Conservation (phyloP, 495 filamentous ascomycete genomes). For the Aspergillus indologenus region DNA sequence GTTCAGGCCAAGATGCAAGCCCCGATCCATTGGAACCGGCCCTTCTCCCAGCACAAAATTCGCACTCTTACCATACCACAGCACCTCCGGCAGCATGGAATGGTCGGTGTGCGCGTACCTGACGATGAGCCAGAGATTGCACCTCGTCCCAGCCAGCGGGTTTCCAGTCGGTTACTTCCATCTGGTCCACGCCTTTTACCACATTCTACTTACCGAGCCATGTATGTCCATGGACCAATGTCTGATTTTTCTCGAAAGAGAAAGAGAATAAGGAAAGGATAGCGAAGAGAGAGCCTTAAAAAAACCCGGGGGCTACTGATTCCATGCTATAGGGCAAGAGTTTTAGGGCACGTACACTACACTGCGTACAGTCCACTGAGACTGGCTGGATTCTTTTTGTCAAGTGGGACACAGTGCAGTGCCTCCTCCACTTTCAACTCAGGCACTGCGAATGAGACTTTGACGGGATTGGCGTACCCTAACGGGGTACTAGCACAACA, state of each 20-base stretch:
- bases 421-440: not conserved
- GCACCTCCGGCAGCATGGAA: not conserved
- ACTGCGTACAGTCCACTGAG: not conserved
- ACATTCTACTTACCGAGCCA: not conserved
- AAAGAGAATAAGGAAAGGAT: not conserved
- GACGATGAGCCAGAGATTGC: not conserved
- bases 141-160: not conserved
- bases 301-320: not conserved
- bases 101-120: not conserved
- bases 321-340: not conserved
- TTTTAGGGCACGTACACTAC: not conserved
- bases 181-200: no score
- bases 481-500: not conserved
- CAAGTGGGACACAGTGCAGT: not conserved
- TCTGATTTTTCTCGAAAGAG: not conserved
- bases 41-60: not conserved
- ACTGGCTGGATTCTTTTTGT: not conserved
- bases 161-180: no score
- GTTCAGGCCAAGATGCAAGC: not conserved
- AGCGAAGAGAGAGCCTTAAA: no score
- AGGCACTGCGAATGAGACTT: not conserved
- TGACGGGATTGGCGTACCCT: not conserved
- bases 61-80: not conserved
- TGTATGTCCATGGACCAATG: not conserved
- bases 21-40: not conserved